Percentiles rank a stretch among this genome's conserved stretches.
phyloP scores from a whole-genome alignment of 257 asterid species.

The Vinca minor region DNA sequence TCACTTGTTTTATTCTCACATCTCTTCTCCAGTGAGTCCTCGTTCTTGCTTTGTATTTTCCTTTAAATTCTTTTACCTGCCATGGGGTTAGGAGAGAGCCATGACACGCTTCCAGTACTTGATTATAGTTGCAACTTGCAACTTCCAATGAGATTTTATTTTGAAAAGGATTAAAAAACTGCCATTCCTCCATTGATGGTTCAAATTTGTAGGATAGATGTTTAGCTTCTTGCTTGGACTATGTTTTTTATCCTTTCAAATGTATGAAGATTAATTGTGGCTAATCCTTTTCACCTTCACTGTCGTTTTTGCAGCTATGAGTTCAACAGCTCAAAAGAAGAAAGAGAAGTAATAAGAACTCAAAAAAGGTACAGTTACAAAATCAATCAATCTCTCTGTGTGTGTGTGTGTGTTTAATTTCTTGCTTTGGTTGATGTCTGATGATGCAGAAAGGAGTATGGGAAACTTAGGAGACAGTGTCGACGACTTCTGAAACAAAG shows the following conservation, averaged over 20 bases:
- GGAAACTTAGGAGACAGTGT: slow-evolving; percentile 60
- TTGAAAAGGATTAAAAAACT: background rate
- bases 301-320: slow-evolving; percentile 57
- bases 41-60: background rate
- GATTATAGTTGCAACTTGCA: background rate
- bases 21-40: background rate
- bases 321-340: slow-evolving; percentile 61
- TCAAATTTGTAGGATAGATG: background rate
- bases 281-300: background rate
- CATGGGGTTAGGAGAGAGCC: background rate
- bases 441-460: slow-evolving; percentile 69
- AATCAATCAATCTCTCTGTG: background rate
- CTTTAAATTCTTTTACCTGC: background rate
- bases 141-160: background rate
- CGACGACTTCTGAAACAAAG: slow-evolving; percentile 40
- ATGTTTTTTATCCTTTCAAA: background rate
- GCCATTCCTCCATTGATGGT: background rate
- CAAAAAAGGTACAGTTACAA: slow-evolving; percentile 44
- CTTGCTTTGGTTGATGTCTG: slow-evolving; percentile 7
- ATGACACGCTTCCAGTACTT: background rate
- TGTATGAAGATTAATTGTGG: background rate
- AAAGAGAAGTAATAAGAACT: slow-evolving; percentile 51
- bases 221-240: too few species aligned
- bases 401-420: background rate
- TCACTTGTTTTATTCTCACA: background rate